Evolutionary conservation across 768 basidiomycete species (phyloP), one percentile per base, ranked within the genome.

Genomic region (Gloeopeniophorella convolvens): DNA sequence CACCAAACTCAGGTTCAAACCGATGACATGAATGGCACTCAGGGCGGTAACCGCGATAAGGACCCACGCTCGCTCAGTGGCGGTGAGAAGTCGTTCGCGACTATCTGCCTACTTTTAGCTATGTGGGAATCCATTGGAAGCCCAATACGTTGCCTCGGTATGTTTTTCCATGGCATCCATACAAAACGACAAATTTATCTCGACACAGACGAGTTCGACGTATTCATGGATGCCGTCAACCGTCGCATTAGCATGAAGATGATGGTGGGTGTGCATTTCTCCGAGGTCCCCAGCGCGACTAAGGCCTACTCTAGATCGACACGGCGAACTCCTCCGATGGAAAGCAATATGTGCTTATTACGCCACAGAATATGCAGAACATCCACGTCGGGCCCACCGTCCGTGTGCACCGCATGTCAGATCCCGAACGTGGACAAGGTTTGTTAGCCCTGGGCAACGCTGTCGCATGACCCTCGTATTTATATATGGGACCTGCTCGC

Each of bases 31-130:
- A 70, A 75, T 12, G 70, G 72, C 26, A 82, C 82, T 0, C 82
- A 84, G 64, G 76, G 71, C 3, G 68, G 56, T 23, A 60, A 63
- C 20, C 72, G 76, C 28, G 87, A 90, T 59, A 91, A 91, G 65
- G 88, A 93, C 61, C 86, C 91, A 3, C 82, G 82, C 31, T 85
- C 86, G 26, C 73, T 94, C 15, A 90, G 88, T 57, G 94, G 94
- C 40, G 94, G 95, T 32, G 95, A 98, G 66, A 95, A 96, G 66
- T 94, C 90, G 6, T 99, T 96, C 69, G 89, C 93, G 5, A 98
- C 95, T 1, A 91, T 97, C 55, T 94, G 92, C 59, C 67, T 99
- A 44, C 71, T 99, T 40, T 71, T 98, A n/a, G 84, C 96, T 4
- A 73, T 99, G 37, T 99, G 96, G 96, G 89, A 96, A 60, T 84